phyloP scores from a whole-genome alignment of 2,329 filamentous ascomycete species.

The Exophiala aquamarina region DNA sequence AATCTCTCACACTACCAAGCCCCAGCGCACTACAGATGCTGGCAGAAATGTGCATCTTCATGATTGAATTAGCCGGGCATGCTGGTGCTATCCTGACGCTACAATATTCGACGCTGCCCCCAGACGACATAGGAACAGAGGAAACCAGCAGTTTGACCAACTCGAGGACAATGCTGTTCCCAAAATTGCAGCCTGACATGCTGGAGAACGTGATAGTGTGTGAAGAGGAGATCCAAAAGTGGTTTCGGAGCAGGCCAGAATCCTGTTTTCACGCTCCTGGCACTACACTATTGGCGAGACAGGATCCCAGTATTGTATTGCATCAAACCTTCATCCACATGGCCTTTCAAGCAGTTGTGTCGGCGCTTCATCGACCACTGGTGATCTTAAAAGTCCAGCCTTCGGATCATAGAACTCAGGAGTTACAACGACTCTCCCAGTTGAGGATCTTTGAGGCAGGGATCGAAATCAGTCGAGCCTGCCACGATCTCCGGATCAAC shows the following conservation, averaged over 20 bases:
- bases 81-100: neutral
- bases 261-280: neutral
- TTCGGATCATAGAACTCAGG: neutral
- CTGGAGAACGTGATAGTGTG: neutral
- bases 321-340: neutral
- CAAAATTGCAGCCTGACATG: neutral
- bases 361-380: neutral
- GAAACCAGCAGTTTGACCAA: neutral
- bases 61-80: neutral
- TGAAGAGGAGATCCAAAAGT: neutral
- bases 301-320: neutral
- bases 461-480: neutral
- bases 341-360: neutral
- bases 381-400: neutral
- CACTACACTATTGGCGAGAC: neutral
- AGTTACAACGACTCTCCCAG: neutral
- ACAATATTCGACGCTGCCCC: neutral
- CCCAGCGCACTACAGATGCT: neutral
- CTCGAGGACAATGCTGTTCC: neutral
- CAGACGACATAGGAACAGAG: neutral
- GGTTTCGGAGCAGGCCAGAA: neutral
- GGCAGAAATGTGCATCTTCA: neutral
- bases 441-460: neutral
- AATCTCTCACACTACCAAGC: neutral
- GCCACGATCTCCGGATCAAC: neutral